Conservation (phyloP, 179 eudicot species). For the Amaranthus tricolor region DNA sequence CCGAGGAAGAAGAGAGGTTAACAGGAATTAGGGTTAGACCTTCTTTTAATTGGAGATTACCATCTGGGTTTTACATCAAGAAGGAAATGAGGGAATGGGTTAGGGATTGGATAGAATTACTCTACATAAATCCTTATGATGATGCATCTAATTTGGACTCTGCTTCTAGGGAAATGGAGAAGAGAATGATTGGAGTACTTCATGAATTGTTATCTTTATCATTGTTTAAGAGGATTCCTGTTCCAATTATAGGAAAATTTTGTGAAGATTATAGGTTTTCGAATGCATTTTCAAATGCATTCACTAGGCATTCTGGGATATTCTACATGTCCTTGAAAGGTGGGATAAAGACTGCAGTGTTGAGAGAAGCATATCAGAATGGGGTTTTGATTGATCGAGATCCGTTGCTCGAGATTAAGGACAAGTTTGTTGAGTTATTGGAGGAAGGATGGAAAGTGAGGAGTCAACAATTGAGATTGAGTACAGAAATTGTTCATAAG, state of each 20-base stretch:
- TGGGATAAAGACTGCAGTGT: conserved; percentile 74
- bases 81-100: conserved; percentile 96
- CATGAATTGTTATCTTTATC: conserved; percentile 81
- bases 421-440: conserved; percentile 70
- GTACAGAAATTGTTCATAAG: conserved; percentile 41
- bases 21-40: conserved; percentile 75
- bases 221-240: conserved; percentile 65
- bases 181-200: conserved; percentile 81
- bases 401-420: conserved; percentile 68
- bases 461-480: conserved; percentile 43
- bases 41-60: conserved; percentile 59
- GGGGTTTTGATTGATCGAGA: conserved; percentile 68
- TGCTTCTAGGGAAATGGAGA: conserved; percentile 78
- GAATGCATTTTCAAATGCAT: conserved; percentile 67
- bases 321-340: conserved; percentile 78
- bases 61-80: conserved; percentile 62
- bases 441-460: conserved; percentile 63
- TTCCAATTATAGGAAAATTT: conserved; percentile 74
- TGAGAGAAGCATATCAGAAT: conserved; percentile 80
- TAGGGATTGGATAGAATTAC: conserved; percentile 91
- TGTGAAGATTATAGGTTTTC: conserved; percentile 73
- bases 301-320: conserved; percentile 81
- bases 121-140: conserved; percentile 76
- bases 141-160: conserved; percentile 54
- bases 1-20: conserved; percentile 59